Evolutionary conservation across 148 eudicot species (phyloP).

Genomic region (Diospyros kaki): DNA sequence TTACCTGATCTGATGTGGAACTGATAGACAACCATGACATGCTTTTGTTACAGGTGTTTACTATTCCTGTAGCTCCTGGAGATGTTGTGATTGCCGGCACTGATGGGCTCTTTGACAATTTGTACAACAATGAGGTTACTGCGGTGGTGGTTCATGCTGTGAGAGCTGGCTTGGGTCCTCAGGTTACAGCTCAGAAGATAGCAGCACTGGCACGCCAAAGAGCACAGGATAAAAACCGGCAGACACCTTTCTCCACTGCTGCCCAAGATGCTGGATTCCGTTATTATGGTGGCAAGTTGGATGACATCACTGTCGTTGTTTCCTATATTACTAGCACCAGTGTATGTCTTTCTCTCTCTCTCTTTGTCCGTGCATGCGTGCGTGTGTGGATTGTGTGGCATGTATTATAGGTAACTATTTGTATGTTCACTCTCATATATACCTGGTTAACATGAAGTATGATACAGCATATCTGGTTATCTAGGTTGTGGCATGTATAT

Average conservation of each 20-base stretch:
- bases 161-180: slow-evolving; percentile 49
- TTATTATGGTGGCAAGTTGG: slow-evolving; percentile 33
- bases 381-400: too few relatives aligned
- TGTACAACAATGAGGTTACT: slow-evolving; percentile 52
- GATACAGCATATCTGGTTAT: too few relatives aligned
- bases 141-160: slow-evolving; percentile 46
- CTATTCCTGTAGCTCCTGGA: slow-evolving; percentile 53
- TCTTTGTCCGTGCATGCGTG: neutral
- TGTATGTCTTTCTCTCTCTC: slow-evolving; percentile 22
- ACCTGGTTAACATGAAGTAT: neutral
- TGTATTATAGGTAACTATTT: neutral
- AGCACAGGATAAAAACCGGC: slow-evolving; percentile 27
- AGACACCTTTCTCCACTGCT: slow-evolving; percentile 33
- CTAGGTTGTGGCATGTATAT: neutral
- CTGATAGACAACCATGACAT: neutral
- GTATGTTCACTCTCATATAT: neutral
- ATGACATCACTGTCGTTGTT: slow-evolving; percentile 30
- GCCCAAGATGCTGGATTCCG: slow-evolving; percentile 32
- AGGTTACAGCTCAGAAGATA: slow-evolving; percentile 42
- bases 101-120: slow-evolving; percentile 52
- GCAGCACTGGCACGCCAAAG: slow-evolving; percentile 33
- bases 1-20: neutral
- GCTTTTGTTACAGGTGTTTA: slow-evolving; percentile 36
- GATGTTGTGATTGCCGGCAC: slow-evolving; percentile 56
- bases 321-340: slow-evolving; percentile 25